Conservation (phyloP, 1,284 basidiomycete genomes). For the Apiotrichum domesticum region DNA sequence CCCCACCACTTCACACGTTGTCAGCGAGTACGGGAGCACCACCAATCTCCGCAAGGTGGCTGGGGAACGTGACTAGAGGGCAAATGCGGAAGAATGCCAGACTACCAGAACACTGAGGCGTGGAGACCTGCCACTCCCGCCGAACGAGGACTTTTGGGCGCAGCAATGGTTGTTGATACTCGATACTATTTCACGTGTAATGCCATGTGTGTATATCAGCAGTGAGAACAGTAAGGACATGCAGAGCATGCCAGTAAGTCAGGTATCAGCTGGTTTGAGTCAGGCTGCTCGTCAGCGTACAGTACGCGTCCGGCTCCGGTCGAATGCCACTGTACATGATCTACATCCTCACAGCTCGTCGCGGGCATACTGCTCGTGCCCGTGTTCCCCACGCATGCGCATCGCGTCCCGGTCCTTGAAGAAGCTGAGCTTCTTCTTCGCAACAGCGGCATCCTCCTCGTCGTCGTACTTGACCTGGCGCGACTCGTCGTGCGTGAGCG, state of each 20-base stretch:
- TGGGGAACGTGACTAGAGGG: not conserved
- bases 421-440: constrained; percentile 33
- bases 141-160: too few relatives aligned
- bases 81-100: too few relatives aligned
- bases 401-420: constrained; percentile 33
- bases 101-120: too few relatives aligned
- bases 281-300: too few relatives aligned
- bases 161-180: too few relatives aligned
- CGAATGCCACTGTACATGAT: not conserved
- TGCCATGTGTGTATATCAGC: too few relatives aligned
- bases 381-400: not conserved
- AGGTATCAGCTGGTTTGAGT: too few relatives aligned
- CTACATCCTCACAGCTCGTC: constrained; percentile 2
- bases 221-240: too few relatives aligned
- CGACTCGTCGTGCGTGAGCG: constrained; percentile 31
- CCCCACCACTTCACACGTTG: not conserved
- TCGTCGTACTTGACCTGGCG: constrained; percentile 26
- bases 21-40: not conserved
- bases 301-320: not conserved
- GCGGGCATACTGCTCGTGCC: constrained; percentile 6
- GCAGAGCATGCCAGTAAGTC: too few relatives aligned
- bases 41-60: not conserved
- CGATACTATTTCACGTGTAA: too few relatives aligned
- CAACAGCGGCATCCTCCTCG: constrained; percentile 9
- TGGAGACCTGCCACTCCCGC: too few relatives aligned